phyloP scores from a whole-genome alignment of 257 asterid genomes.

The Cruciata laevipes region DNA sequence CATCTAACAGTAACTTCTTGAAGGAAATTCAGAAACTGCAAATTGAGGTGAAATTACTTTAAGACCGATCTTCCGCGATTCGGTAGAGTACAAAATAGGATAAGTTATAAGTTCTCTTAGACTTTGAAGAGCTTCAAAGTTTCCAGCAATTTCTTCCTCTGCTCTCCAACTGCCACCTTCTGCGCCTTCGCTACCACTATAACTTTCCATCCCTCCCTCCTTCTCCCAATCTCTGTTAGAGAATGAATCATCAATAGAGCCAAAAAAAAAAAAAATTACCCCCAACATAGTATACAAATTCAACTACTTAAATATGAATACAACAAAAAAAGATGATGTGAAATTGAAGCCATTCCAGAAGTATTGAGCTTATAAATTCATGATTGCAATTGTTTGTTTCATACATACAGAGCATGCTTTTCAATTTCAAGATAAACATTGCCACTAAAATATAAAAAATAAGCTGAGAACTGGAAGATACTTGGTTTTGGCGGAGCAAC shows the following conservation, averaged over 20 bases:
- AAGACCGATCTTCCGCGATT: constrained; percentile 62
- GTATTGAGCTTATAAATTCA: neutral
- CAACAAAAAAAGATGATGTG: too few relatives aligned
- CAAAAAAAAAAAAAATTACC: neutral
- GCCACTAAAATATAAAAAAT: neutral
- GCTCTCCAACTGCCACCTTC: constrained; percentile 40
- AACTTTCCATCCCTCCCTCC: constrained; percentile 21
- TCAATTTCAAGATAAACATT: too few relatives aligned
- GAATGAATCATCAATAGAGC: neutral
- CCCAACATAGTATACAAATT: too few relatives aligned
- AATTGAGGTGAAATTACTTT: constrained; percentile 30
- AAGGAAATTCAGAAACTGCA: neutral
- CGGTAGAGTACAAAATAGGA: constrained; percentile 55
- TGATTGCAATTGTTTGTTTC: neutral
- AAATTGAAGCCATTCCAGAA: neutral
- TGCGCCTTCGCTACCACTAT: constrained; percentile 14
- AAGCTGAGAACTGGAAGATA: neutral
- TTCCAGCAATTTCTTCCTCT: constrained; percentile 72
- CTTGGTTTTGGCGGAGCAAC: neutral
- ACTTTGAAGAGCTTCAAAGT: constrained; percentile 54
- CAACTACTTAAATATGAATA: too few relatives aligned
- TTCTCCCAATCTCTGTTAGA: neutral
- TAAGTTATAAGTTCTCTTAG: constrained; percentile 67
- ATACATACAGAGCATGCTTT: neutral
- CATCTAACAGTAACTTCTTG: neutral